Evolutionary conservation across 495 filamentous ascomycete genomes (phyloP).

Genomic region (Bacidia rubella): DNA sequence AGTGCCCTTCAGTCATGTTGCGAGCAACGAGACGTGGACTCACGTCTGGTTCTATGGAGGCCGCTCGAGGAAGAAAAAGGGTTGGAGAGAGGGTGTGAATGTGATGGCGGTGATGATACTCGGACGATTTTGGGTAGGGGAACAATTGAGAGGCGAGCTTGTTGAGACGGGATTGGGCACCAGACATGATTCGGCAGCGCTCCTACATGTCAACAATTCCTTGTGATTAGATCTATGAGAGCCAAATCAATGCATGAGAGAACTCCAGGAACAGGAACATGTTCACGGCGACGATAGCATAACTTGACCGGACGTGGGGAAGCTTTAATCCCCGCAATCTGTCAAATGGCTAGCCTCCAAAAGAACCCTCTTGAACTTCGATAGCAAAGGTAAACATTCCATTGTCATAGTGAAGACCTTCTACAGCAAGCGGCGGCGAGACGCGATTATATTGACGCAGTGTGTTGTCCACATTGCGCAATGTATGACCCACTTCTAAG

Average conservation of each 20-base stretch:
- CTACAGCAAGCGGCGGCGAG: too few species aligned
- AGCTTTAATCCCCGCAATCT: neutral
- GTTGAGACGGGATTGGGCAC: constrained; percentile 41
- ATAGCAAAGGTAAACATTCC: too few species aligned
- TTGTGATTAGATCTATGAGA: neutral
- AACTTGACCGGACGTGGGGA: neutral
- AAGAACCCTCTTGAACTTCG: too few species aligned
- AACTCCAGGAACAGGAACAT: neutral
- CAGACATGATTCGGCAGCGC: too few species aligned
- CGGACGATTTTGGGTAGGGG: constrained; percentile 22
- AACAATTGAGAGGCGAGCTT: constrained; percentile 51
- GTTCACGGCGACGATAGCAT: neutral
- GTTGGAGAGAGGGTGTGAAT: constrained; percentile 79
- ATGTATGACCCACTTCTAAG: too few species aligned
- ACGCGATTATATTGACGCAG: too few species aligned
- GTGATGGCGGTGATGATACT: constrained; percentile 42
- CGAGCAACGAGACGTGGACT: too few species aligned
- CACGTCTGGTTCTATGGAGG: constrained; percentile 77
- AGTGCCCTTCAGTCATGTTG: neutral
- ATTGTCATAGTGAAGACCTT: too few species aligned
- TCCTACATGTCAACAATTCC: neutral
- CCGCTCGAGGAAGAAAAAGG: constrained; percentile 76
- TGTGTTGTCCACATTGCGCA: too few species aligned
- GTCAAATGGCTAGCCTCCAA: too few species aligned
- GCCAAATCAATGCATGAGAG: neutral